Base-by-base conservation (phyloP, 2,329 filamentous ascomycete species). In the Tolypocladium tundrense region DNA sequence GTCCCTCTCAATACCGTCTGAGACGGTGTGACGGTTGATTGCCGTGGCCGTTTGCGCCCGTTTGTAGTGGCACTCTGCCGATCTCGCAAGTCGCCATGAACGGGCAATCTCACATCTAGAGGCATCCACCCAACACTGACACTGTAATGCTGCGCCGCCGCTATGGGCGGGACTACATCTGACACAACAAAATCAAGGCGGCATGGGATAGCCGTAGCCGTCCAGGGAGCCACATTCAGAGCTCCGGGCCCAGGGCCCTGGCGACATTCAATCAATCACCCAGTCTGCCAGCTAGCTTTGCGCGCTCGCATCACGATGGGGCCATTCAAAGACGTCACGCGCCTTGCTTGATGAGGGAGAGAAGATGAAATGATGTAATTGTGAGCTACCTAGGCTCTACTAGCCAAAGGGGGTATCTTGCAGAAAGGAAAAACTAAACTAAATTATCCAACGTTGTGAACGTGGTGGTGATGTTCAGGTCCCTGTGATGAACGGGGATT, bases 381-480 rank as follows among this genome's bases (percentile, higher is more conserved):
- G 48, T n/a, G 48, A 51, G n/a, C 48, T 51, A 21, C 31, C 31
- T 51, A 35, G 19, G 31, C 48, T 33, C 31, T 35, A 16, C 27
- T 51, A 35, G 48, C 48, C 19, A 54, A 53, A 21, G 40, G 56
- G 56, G 56, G 56, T 57, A 57, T 57, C 56, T 57, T 52, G 51
- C 21, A 48, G 51, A 54, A 57, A 4, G 10, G 35, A 53, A 24
- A 52, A 42, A 31, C 5, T 19, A 57, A 35, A 31, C n/a, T 40
- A 53, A 21, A 54, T 42, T 54, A 57, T 54, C 51, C 50, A 57
- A 57, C 21, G 14, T 21, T 31, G 16, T 33, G 33, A 27, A 31
- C 24, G n/a, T 45, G 43, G 40, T 37, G 42, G 8, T 16, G 37
- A 37, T 50, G 48, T 16, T 51, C 31, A 19, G 16, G 16, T 35